Conservation (phyloP, 1,139 yeast species). For the Lodderomyces margitis region DNA sequence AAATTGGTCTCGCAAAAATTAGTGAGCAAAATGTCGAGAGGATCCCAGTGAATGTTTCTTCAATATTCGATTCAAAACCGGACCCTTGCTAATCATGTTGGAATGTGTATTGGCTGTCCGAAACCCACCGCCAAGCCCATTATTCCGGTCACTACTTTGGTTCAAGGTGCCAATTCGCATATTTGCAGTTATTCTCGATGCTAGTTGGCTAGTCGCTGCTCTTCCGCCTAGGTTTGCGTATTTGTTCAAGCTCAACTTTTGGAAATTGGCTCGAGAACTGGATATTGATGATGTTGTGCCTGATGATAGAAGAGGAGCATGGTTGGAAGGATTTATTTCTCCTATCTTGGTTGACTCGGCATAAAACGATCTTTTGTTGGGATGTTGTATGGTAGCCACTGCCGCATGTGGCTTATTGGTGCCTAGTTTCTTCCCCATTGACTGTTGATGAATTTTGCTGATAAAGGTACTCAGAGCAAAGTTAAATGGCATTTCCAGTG, state of each 20-base stretch:
- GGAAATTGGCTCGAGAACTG: constrained; percentile 9
- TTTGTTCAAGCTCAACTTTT: constrained; percentile 3
- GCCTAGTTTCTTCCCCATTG: constrained; percentile 5
- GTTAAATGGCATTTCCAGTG: constrained; percentile 1
- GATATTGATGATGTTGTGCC: constrained; percentile 7
- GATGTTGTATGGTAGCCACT: neutral
- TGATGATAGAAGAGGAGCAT: constrained; percentile 3
- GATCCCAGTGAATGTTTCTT: constrained; percentile 5
- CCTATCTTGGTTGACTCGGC: constrained; percentile 17
- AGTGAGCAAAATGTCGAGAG: constrained; percentile 2
- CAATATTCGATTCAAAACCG: constrained; percentile 11
- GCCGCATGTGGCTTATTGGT: neutral
- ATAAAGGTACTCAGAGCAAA: constrained; percentile 16
- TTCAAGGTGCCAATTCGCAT: constrained; percentile 13
- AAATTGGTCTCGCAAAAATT: no score
- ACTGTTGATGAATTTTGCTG: constrained; percentile 19
- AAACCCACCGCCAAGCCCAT: constrained; percentile 1
- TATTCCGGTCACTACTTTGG: neutral
- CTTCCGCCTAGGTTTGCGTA: constrained; percentile 2
- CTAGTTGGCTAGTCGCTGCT: constrained; percentile 14
- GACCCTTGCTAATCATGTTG: constrained; percentile 9
- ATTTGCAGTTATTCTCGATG: constrained; percentile 17
- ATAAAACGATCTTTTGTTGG: constrained; percentile 12
- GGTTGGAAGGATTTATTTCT: constrained; percentile 5
- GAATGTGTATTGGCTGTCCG: constrained; percentile 1